Conservation (phyloP, 2,329 filamentous ascomycete species). For the Tolypocladium capitatum region DNA sequence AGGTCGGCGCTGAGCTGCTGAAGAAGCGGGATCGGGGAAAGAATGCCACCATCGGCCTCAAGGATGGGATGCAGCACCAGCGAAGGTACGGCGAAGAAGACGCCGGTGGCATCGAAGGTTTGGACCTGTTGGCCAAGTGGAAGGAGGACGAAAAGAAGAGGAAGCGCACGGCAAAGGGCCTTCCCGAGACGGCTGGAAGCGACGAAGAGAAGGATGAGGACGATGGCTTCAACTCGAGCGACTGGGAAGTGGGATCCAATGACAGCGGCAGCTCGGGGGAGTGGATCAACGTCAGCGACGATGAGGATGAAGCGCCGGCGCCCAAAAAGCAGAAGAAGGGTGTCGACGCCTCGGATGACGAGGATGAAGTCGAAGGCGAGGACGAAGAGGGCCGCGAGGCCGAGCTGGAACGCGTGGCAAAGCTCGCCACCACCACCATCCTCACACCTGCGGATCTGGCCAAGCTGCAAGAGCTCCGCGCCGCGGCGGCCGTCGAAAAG, state of each 20-base stretch:
- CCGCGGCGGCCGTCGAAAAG: constrained; percentile 58
- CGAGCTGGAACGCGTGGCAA: constrained; percentile 43
- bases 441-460: constrained; percentile 92
- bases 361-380: constrained; percentile 24
- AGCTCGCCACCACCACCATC: constrained; percentile 82
- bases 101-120: constrained; percentile 71
- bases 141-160: constrained; percentile 78
- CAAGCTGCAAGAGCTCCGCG: constrained; percentile 79
- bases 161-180: constrained; percentile 55
- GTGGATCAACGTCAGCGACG: constrained; percentile 87
- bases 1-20: constrained; percentile 79
- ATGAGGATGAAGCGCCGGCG: constrained; percentile 59
- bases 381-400: constrained; percentile 29
- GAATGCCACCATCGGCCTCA: constrained; percentile 72
- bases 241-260: constrained; percentile 48
- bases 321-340: constrained; percentile 29
- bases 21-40: constrained; percentile 86
- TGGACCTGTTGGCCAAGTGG: constrained; percentile 84
- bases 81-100: constrained; percentile 74
- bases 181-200: constrained; percentile 47
- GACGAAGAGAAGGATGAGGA: constrained; percentile 49
- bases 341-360: constrained; percentile 11
- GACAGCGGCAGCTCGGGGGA: constrained; percentile 62
- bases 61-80: constrained; percentile 60
- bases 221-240: constrained; percentile 38